phyloP scores from a whole-genome alignment of 306 rosid species.

The Prunus armeniaca region DNA sequence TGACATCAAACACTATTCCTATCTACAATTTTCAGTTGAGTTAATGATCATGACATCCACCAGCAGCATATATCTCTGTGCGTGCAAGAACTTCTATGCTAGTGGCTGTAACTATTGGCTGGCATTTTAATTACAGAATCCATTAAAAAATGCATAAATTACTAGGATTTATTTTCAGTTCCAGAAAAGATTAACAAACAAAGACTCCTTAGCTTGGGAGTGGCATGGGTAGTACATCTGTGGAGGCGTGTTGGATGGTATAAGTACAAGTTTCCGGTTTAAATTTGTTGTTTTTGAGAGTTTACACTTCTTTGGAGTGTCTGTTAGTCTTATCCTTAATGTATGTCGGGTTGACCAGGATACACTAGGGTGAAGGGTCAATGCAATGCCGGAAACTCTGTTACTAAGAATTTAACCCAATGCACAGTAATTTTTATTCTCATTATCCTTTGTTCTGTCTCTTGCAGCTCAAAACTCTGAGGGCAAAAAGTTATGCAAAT shows the following conservation, averaged over 20 bases:
- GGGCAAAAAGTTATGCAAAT: conserved; percentile 38
- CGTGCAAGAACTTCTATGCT: neutral
- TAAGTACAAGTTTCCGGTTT: neutral
- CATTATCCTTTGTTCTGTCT: neutral
- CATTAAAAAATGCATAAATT: neutral
- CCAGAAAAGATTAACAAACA: neutral
- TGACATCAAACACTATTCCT: too few relatives aligned
- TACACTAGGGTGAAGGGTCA: neutral
- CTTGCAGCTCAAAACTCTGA: conserved; percentile 25
- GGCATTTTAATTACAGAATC: neutral
- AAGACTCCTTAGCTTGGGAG: neutral
- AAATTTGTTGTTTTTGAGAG: neutral
- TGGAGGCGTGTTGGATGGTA: neutral
- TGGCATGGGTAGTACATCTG: neutral
- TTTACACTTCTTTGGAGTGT: neutral
- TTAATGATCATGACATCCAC: too few relatives aligned
- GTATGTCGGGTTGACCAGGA: neutral
- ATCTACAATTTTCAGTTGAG: too few relatives aligned
- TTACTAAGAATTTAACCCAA: neutral
- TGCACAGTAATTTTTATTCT: neutral
- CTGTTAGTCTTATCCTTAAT: neutral
- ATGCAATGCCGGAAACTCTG: neutral
- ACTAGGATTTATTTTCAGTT: neutral
- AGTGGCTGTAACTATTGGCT: neutral
- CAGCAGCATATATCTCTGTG: too few relatives aligned